These are phyloP conservation scores for Candida tetrigidarum DNA, from an alignment of 1,139 yeast genomes.

Conservation along the genomic window DNA sequence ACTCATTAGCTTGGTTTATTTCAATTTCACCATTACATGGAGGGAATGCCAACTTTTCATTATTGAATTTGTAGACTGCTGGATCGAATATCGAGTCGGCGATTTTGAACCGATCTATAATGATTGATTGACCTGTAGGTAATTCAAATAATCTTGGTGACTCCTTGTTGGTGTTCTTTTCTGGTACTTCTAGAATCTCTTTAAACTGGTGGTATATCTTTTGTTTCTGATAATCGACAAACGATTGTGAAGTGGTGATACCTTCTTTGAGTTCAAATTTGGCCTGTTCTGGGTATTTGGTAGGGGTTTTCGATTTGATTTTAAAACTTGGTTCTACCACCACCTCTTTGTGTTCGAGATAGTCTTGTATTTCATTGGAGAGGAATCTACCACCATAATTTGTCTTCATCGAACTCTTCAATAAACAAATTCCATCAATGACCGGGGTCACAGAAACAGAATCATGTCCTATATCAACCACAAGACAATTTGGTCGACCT, in stretches of 20 bases:
- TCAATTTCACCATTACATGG: constrained; percentile 41
- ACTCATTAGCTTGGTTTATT: constrained; percentile 55
- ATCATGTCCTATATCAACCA: constrained; percentile 92
- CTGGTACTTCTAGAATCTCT: constrained; percentile 64
- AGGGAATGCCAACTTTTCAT: constrained; percentile 32
- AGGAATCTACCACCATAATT: constrained; percentile 67
- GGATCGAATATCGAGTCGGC: constrained; percentile 82
- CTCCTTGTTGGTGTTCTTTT: constrained; percentile 27
- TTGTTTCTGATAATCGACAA: constrained; percentile 38
- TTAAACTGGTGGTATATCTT: constrained; percentile 61
- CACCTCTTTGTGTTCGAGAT: constrained; percentile 17
- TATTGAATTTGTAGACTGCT: constrained; percentile 38
- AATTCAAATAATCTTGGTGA: constrained; percentile 67
- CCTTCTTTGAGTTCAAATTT: constrained; percentile 34
- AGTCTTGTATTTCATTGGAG: constrained; percentile 46
- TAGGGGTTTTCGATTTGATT: constrained; percentile 38
- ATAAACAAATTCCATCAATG: constrained; percentile 86
- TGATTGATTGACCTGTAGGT: constrained; percentile 63
- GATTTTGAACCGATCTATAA: constrained; percentile 63
- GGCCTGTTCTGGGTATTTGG: constrained; percentile 37
- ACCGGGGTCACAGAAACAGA: constrained; percentile 87
- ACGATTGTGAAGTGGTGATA: constrained; percentile 41
- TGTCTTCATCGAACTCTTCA: constrained; percentile 71
- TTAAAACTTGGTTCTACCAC: constrained; percentile 27
- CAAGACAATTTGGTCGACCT: constrained; percentile 91